Base-by-base conservation (phyloP, 176 grass and related monocot genomes). In the Oryza glumipatula region DNA sequence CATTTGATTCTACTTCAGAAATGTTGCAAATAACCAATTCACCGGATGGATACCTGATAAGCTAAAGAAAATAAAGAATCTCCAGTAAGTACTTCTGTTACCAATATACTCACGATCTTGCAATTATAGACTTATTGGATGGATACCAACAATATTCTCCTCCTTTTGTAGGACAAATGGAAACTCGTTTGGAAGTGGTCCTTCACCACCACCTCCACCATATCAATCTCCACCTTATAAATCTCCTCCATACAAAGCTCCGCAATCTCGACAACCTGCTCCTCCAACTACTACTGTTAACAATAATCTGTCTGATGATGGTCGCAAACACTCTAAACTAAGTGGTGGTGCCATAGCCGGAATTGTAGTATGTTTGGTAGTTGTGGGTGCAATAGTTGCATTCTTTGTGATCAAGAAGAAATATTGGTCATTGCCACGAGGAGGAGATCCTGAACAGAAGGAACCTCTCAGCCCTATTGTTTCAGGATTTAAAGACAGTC, bases 21-120 rank as follows among this genome's bases (percentile, higher is more conserved):
- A 98, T 81, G 88, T 98, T 4, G 86, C 70, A 85, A 98, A 96
- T 86, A 98, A 98, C 65, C 89, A 56, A 85, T 94, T 98, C 70
- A 94, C 87, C 4, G 96, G 96, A 65, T 98, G 96, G 96, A 73
- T 98, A 85, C 96, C 96, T 82, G 88, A 87, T 88, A 80, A 90
- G 76, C 75, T 98, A 67, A 86, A 94, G 75, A 86, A 82, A 82
- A 98, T 98, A 84, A 83, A 51, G 4, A 95, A 56, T 85, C 71
- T 95, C 26, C 85, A 83, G 96, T 98, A 74, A 94, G 89, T 81
- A 87, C 51, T 85, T 84, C 69, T 78, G 68, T 52, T 65, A 41
- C 19, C 36, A 67, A 9, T 76, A 4, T 65, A 44, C 43, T 44
- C 1, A 14, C 1, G 58, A 71, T 83, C 44, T 79, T 65, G 43